Evolutionary conservation across 2,329 filamentous ascomycete species (phyloP), one percentile per base, ranked within the genome.

Genomic region (Pseudofabraea citricarpa): DNA sequence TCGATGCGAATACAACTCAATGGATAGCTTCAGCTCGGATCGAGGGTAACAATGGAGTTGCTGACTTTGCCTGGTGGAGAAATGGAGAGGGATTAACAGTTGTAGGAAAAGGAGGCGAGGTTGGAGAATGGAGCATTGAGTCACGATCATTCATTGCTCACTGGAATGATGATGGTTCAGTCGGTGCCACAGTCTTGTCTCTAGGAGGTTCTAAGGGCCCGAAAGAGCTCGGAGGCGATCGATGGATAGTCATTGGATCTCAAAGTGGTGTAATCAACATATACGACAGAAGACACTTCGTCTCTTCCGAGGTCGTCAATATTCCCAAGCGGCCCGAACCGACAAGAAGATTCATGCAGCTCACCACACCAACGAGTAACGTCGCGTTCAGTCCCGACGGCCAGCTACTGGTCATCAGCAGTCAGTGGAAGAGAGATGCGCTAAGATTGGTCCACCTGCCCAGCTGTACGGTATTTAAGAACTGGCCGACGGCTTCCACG

Each of bases 401-500:
- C 1, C 93, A 98, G 67, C 69, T 97, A 40, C 69, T 98, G 54
- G 88, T 83, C 0, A 90, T 97, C 71, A 87, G 82, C 31, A 94
- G 87, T 65, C 79, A 79, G 49, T 86, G 86, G 75, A 95, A 95
- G 74, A 85, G 85, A 61, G 90, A 96, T 66, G 88, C 90, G 0
- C 68, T 98, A 63, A 77, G 86, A 58, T 69, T 98, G 52, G 89
- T 91, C 23, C 93, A 98, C 65, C 69, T 98, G 54, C 90, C 91
- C 0, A 90, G 80, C 54, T 95, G 90, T 64, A 95, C 90, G 2
- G 88, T 97, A 16, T 98, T 93, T 73, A 82, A 84, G 58, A 98
- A 98, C 66, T 98, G 93, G 93, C 93, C 93, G 19, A 98, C 91
- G 42, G 79, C 82, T 51, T 83, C 86, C 62, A 98, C 93, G 44